Evolutionary conservation across 2,329 filamentous ascomycete species (phyloP), one percentile per base, ranked within the genome.

Genomic region (Nectriaceae sp.): DNA sequence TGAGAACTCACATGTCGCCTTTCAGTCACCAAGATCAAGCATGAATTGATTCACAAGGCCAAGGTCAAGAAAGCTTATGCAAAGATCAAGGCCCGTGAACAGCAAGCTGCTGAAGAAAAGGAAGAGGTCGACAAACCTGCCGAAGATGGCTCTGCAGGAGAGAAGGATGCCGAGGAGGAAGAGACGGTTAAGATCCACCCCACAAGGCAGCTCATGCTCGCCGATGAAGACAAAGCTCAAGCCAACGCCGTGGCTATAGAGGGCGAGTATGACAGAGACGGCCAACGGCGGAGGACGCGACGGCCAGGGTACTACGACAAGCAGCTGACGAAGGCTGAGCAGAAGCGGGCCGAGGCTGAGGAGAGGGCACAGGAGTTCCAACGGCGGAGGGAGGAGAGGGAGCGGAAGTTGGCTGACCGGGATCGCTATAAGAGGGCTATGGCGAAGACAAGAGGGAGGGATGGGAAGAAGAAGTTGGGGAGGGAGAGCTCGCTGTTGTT

Each of bases 41-140:
- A 87, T 56, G 83, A 89, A 57, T 75, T 96, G 47, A 97, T 97
- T 62, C 84, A 91, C 69, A 95, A 94, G 69, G 91, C 92, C 52
- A 96, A 97, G 71, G 79, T 96, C 54, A 94, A 93, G 72, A 96
- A 96, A 70, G 83, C 88, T 36, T 97, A 96, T 66, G 88, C 88
- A 54, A 97, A 96, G 70, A 76, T 96, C 55, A 93, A 92, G 70
- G 84, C 68, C 4, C 63, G 64, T 21, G 68, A 75, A 43, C 67
- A 72, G 49, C 55, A 67, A 40, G 52, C 58, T 24, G 44, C 57
- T 22, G 50, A 62, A 26, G 53, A 6, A 6, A 52, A 21, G 40
- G 68, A 29, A 53, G 63, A 41, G 47, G 53, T 41, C 50, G 52
- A 42, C 47, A 46, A 47, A 33, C 42, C 52, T 16, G 41, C 44